These are phyloP conservation scores for Corynascus novoguineensis DNA, from an alignment of 495 filamentous ascomycete genomes.

Conservation along the genomic window DNA sequence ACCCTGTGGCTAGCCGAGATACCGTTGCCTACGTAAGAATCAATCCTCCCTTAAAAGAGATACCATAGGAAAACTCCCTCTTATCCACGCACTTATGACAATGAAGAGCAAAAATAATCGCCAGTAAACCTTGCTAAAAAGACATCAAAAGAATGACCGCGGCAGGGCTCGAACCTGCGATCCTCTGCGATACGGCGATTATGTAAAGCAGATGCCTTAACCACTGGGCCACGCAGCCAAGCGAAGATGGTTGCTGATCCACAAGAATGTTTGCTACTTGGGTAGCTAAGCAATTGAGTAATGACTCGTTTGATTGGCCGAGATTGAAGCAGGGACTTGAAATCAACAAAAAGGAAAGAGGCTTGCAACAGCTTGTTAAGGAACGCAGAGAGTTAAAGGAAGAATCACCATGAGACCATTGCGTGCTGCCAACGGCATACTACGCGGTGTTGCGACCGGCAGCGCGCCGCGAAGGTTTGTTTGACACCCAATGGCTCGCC, in stretches of 20 bases:
- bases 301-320: not conserved
- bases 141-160: slow-evolving; percentile 30
- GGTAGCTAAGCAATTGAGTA: not conserved
- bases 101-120: not conserved
- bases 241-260: not conserved
- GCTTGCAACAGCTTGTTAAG: not conserved
- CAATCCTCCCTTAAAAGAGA: no score
- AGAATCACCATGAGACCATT: slow-evolving; percentile 20
- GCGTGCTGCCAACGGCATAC: slow-evolving; percentile 20
- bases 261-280: no score
- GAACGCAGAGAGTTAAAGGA: not conserved
- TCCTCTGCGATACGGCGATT: slow-evolving; percentile 31
- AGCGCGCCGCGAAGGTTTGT: slow-evolving; percentile 10
- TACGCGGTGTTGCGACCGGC: slow-evolving; percentile 14
- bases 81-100: not conserved
- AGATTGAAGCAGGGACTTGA: not conserved
- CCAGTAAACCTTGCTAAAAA: no score
- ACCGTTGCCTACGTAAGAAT: no score
- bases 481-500: slow-evolving; percentile 6
- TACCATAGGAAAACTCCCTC: no score
- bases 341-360: not conserved
- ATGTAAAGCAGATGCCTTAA: slow-evolving; percentile 42
- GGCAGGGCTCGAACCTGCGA: slow-evolving; percentile 50
- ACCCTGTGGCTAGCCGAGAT: no score
- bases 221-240: slow-evolving; percentile 38